These are phyloP conservation scores for Aurantiochytrium sp. DNA, from an alignment of 108 stramenopile genomes.

Conservation along the genomic window DNA sequence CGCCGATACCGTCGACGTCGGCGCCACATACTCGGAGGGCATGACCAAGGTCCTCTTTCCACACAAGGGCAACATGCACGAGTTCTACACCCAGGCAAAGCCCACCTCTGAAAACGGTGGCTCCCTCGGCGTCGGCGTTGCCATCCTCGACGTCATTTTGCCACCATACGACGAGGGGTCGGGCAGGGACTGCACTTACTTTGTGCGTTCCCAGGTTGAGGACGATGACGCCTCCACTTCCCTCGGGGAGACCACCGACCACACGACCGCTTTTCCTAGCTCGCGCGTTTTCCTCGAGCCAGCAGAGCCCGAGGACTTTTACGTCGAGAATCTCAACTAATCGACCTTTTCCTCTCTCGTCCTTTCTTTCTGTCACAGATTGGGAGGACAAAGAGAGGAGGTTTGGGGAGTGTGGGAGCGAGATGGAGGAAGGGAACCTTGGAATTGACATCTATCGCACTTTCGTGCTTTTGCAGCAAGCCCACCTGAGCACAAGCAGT, in stretches of 20 bases:
- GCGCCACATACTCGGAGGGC: constrained; percentile 10
- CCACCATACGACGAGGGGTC: constrained; percentile 78
- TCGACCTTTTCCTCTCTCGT: no score
- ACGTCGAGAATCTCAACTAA: not conserved
- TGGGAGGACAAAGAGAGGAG: no score
- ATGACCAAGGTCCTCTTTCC: constrained; percentile 24
- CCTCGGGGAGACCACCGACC: not conserved
- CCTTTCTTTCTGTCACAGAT: no score
- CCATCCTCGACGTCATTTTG: constrained; percentile 79
- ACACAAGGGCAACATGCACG: constrained; percentile 76
- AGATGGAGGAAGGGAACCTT: no score
- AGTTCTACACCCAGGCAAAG: constrained; percentile 57
- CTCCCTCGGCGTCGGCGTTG: constrained; percentile 39
- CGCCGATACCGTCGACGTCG: not conserved
- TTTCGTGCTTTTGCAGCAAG: no score
- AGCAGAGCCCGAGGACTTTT: not conserved
- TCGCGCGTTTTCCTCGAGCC: not conserved
- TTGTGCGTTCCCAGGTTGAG: constrained; percentile 12
- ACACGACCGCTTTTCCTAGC: not conserved
- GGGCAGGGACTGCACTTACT: constrained; percentile 82
- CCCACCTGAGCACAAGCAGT: no score
- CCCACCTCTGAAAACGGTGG: constrained; percentile 56
- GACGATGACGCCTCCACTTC: not conserved
- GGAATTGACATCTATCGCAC: no score
- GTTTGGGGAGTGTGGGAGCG: no score